Conservation (phyloP, 2,329 filamentous ascomycete species). For the Aspergillus carbonarius region DNA sequence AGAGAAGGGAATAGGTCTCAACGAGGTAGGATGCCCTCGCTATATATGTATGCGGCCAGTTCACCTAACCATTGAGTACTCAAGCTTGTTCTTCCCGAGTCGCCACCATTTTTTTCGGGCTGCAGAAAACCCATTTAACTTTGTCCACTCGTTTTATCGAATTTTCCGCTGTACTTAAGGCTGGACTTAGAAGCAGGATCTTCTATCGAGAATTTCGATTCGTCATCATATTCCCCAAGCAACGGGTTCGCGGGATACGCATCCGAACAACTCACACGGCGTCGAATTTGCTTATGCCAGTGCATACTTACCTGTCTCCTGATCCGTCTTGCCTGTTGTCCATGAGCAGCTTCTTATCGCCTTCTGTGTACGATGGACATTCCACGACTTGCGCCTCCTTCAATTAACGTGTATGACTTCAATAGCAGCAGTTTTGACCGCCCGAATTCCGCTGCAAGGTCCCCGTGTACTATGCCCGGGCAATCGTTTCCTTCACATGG, state of each 20-base stretch:
- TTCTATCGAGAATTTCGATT: constrained; percentile 14
- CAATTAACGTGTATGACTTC: constrained; percentile 45
- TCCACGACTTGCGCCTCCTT: constrained; percentile 41
- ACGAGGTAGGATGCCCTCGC: background rate
- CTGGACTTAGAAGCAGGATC: constrained; percentile 20
- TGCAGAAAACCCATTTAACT: background rate
- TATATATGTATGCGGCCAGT: background rate
- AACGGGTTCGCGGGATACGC: background rate
- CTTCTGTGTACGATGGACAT: constrained; percentile 46
- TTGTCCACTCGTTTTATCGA: background rate
- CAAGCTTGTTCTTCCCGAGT: constrained; percentile 1
- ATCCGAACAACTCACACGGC: background rate
- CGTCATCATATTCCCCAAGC: background rate
- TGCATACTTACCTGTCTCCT: background rate
- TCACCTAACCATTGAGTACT: background rate
- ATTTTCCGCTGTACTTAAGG: constrained; percentile 3
- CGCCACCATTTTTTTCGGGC: background rate
- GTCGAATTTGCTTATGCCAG: constrained; percentile 1
- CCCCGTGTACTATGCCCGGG: constrained; percentile 42
- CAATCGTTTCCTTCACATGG: constrained; percentile 46
- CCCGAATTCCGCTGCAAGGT: constrained; percentile 36
- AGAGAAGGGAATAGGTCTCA: background rate
- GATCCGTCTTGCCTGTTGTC: constrained; percentile 4
- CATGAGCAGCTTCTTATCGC: constrained; percentile 21
- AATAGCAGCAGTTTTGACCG: constrained; percentile 34